These are phyloP conservation scores for Blastobotrys persicus DNA, from an alignment of 1,139 yeast species.

Conservation along the genomic window DNA sequence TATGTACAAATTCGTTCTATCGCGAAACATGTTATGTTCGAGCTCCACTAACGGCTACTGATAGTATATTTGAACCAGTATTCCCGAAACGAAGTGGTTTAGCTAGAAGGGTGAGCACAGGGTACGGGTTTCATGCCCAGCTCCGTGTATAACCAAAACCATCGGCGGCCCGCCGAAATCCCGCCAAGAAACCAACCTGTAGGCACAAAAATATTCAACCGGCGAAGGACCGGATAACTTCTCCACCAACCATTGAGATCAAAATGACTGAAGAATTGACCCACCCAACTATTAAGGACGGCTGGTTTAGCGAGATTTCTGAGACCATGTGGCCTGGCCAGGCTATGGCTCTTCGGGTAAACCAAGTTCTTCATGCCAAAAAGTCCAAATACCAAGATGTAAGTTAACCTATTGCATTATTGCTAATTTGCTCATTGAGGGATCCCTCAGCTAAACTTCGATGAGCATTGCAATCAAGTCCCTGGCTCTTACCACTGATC, in stretches of 20 bases:
- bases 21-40: constrained; percentile 39
- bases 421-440: too few relatives aligned
- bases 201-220: neutral
- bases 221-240: neutral
- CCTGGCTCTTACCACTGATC: too few relatives aligned
- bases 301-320: constrained; percentile 90
- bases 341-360: constrained; percentile 82
- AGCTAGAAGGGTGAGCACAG: too few relatives aligned
- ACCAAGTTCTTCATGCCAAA: constrained; percentile 69
- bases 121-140: neutral
- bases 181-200: too few relatives aligned
- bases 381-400: constrained; percentile 78
- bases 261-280: constrained; percentile 33
- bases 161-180: neutral
- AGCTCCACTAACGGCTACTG: neutral
- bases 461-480: too few relatives aligned
- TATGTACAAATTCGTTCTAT: constrained; percentile 44
- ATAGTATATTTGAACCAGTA: too few relatives aligned
- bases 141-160: neutral
- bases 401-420: too few relatives aligned
- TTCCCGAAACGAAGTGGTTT: too few relatives aligned
- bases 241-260: neutral
- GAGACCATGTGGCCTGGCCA: constrained; percentile 96
- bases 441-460: too few relatives aligned
- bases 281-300: constrained; percentile 47